Conservation (phyloP, 1,284 basidiomycete genomes). For the Somion occarium region DNA sequence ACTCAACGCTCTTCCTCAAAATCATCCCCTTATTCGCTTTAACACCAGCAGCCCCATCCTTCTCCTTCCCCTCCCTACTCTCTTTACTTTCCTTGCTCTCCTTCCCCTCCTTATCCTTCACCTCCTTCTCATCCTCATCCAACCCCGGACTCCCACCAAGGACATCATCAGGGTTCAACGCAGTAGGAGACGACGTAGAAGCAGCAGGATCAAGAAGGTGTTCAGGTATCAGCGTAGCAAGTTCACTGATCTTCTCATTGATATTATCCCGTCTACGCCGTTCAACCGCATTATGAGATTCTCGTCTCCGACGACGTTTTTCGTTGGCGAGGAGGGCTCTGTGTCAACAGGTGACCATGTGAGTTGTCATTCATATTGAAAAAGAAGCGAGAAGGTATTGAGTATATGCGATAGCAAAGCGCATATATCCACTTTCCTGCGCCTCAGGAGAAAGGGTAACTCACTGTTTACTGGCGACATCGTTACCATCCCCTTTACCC, state of each 20-base stretch:
- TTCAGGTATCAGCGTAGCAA: constrained; percentile 85
- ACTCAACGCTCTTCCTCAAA: constrained; percentile 82
- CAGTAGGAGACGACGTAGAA: constrained; percentile 6
- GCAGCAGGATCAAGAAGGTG: constrained; percentile 63
- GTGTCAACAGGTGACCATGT: neutral
- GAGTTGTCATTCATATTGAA: neutral
- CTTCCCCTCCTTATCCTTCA: constrained; percentile 20
- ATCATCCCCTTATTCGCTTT: constrained; percentile 93
- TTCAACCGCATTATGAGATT: constrained; percentile 91
- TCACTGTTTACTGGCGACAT: constrained; percentile 39
- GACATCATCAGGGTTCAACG: constrained; percentile 11
- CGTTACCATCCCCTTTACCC: constrained; percentile 9
- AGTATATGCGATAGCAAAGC: too few species aligned
- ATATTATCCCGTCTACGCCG: constrained; percentile 85
- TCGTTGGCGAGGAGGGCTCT: constrained; percentile 57
- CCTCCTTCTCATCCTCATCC: constrained; percentile 28
- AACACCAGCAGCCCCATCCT: constrained; percentile 30
- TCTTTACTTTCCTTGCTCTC: constrained; percentile 15
- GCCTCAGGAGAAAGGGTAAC: constrained; percentile 16
- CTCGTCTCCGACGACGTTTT: constrained; percentile 73
- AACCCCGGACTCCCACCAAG: neutral
- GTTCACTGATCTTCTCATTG: constrained; percentile 89
- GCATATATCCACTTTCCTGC: neutral
- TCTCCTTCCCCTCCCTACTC: constrained; percentile 15
- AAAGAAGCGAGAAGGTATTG: neutral